Conservation (phyloP, 306 rosid species). For the Sechiopsis laciniata region DNA sequence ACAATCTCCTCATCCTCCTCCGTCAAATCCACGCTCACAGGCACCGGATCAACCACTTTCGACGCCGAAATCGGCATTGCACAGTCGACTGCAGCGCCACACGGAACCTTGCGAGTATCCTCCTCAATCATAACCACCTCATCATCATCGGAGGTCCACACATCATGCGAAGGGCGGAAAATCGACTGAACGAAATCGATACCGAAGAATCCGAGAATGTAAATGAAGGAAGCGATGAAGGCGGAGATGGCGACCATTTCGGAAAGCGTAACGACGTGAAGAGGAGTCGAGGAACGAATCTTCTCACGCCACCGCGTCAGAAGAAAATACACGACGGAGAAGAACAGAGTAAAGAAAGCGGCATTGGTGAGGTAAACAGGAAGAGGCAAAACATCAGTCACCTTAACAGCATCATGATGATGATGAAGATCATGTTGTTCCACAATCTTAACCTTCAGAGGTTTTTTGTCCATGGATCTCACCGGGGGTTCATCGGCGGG, state of each 20-base stretch:
- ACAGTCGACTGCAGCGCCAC: slow-evolving; percentile 18
- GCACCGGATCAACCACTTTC: slow-evolving; percentile 17
- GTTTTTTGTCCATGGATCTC: slow-evolving; percentile 5
- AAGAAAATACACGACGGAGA: slow-evolving; percentile 26
- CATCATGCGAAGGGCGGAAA: slow-evolving; percentile 26
- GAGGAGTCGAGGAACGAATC: slow-evolving; percentile 26
- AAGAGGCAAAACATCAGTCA: slow-evolving; percentile 23
- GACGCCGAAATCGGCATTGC: slow-evolving; percentile 8
- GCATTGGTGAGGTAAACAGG: slow-evolving; percentile 23
- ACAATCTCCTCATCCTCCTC: slow-evolving; percentile 24
- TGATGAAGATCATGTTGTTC: neutral
- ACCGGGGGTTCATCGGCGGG: neutral
- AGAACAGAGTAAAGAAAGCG: slow-evolving; percentile 25
- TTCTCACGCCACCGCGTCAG: slow-evolving; percentile 27
- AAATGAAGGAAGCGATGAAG: slow-evolving; percentile 21
- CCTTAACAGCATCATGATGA: slow-evolving; percentile 10
- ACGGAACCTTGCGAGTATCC: slow-evolving; percentile 20
- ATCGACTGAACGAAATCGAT: slow-evolving; percentile 27
- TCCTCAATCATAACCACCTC: slow-evolving; percentile 16
- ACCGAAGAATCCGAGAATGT: slow-evolving; percentile 26
- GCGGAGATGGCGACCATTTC: slow-evolving; percentile 23
- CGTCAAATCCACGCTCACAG: slow-evolving; percentile 8
- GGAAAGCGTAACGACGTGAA: slow-evolving; percentile 25
- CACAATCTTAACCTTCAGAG: slow-evolving; percentile 18
- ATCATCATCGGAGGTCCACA: slow-evolving; percentile 20